phyloP scores from a whole-genome alignment of 2,329 filamentous ascomycete species.

The Bipolaris bicolor region DNA sequence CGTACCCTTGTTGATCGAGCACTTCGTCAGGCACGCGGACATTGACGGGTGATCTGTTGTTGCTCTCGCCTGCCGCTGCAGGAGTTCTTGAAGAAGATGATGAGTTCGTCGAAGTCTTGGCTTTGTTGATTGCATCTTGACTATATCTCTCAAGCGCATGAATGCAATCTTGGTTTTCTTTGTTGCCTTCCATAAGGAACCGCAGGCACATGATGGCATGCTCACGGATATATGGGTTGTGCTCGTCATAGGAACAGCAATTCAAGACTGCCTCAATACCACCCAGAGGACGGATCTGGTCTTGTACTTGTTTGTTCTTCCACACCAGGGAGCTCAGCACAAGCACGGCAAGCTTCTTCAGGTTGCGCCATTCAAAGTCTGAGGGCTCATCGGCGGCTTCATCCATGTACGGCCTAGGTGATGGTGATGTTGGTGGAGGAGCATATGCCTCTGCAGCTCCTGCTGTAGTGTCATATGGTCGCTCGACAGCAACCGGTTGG shows the following conservation, averaged over 20 bases:
- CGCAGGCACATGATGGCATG: conserved; percentile 63
- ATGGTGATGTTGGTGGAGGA: conserved; percentile 44
- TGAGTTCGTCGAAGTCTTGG: conserved; percentile 16
- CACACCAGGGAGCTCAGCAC: conserved; percentile 89
- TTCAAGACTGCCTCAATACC: conserved; percentile 87
- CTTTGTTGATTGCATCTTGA: conserved; percentile 25
- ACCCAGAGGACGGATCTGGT: conserved; percentile 82
- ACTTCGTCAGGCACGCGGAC: conserved; percentile 55
- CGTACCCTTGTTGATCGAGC: conserved; percentile 56
- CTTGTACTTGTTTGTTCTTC: conserved; percentile 82
- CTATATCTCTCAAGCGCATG: conserved; percentile 60
- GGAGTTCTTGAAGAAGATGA: neutral
- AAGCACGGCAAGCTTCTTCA: conserved; percentile 91
- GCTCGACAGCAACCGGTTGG: conserved; percentile 62
- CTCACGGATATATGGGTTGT: conserved; percentile 94
- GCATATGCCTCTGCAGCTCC: conserved; percentile 54
- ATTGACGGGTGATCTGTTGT: conserved; percentile 30
- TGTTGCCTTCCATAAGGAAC: conserved; percentile 71
- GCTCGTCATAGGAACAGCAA: conserved; percentile 88
- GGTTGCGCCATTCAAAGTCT: conserved; percentile 76
- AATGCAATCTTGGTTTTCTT: conserved; percentile 74
- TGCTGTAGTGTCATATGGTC: conserved; percentile 65
- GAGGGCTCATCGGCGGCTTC: conserved; percentile 63
- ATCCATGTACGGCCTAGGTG: conserved; percentile 55
- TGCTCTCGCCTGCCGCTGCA: conserved; percentile 1